phyloP scores from a whole-genome alignment of 257 asterid genomes.

The Solanum sitiens region DNA sequence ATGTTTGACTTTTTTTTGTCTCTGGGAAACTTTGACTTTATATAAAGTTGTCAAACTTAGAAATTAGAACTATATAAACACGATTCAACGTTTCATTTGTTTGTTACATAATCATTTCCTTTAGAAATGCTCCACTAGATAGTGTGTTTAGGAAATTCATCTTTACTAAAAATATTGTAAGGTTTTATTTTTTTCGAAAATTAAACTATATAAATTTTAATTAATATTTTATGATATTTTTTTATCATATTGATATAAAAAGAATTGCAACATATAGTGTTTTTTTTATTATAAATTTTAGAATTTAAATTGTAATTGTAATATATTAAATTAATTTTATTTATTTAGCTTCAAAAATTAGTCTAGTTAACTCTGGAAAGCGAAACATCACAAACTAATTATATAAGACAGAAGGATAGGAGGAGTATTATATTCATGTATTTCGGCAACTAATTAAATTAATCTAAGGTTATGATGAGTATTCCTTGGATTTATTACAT shows the following conservation, averaged over 20 bases:
- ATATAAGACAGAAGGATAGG: too few species aligned
- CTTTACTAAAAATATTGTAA: neutral
- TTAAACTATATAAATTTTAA: neutral
- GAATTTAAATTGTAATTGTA: too few species aligned
- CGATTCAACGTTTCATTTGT: neutral
- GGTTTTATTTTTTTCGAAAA: neutral
- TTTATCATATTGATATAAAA: neutral
- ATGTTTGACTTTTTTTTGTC: neutral
- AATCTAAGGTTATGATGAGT: neutral
- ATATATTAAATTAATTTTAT: too few species aligned
- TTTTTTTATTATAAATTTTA: too few species aligned
- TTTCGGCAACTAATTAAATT: too few species aligned
- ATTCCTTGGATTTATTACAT: too few species aligned
- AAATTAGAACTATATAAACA: neutral
- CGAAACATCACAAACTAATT: too few species aligned
- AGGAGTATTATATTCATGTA: neutral
- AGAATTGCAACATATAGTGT: rapidly evolving
- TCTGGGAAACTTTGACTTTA: neutral
- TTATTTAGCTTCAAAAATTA: rapidly evolving
- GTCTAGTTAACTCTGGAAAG: too few species aligned
- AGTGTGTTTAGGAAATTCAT: neutral
- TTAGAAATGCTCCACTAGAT: neutral
- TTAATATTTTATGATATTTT: neutral
- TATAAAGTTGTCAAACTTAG: neutral
- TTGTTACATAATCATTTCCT: neutral